Conservation (phyloP, 768 basidiomycete genomes). For the Polyporus arcularius region DNA sequence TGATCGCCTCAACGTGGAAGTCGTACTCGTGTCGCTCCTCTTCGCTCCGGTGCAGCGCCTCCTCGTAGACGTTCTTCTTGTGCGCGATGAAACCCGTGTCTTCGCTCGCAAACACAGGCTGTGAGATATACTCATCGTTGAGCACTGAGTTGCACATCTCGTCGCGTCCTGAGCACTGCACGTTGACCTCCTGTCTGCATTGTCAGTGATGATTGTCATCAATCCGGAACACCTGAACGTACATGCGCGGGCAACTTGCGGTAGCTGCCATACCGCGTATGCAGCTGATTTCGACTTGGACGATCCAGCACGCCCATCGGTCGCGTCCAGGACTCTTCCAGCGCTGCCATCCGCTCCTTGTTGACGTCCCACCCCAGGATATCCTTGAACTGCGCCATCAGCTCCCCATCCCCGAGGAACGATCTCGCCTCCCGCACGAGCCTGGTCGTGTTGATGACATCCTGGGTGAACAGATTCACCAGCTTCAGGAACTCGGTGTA, state of each 20-base stretch:
- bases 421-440: conserved; percentile 79
- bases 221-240: conserved; percentile 33
- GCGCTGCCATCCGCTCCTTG: conserved; percentile 38
- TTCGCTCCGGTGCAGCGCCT: conserved; percentile 93
- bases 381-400: conserved; percentile 79
- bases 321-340: conserved; percentile 32
- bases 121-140: conserved; percentile 98
- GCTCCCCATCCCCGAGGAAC: conserved; percentile 73
- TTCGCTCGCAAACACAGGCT: conserved; percentile 94
- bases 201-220: neutral
- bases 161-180: conserved; percentile 92
- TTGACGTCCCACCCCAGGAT: conserved; percentile 89
- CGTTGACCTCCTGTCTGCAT: conserved; percentile 71
- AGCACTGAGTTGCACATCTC: conserved; percentile 95
- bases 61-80: conserved; percentile 95
- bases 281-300: conserved; percentile 66
- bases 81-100: conserved; percentile 89
- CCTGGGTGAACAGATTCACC: conserved; percentile 92
- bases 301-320: conserved; percentile 31
- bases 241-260: conserved; percentile 79
- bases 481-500: conserved; percentile 96
- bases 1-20: conserved; percentile 95
- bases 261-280: conserved; percentile 85
- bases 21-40: conserved; percentile 99
- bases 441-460: conserved; percentile 84